Evolutionary conservation across 2,329 filamentous ascomycete species (phyloP), one percentile per base, ranked within the genome.

Genomic region (Dactylellina drechsleri): DNA sequence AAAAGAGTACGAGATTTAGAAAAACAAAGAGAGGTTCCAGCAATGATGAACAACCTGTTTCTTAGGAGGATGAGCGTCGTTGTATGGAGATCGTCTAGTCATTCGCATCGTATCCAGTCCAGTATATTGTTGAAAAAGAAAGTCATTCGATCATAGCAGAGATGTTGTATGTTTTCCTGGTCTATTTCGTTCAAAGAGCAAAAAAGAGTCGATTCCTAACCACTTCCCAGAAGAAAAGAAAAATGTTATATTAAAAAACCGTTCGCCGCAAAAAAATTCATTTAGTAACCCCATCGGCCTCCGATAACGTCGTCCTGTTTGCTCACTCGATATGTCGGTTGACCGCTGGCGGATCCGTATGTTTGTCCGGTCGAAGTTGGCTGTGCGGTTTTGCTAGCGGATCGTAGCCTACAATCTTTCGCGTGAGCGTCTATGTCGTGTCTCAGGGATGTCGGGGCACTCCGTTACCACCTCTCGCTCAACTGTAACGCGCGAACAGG

Each of bases 311-410:
- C 78, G 45, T 79, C 78, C 26, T 77, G 77, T 62, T 79, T 79
- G 54, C 77, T 77, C 43, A 77, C 78, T 49, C 79, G 79, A 57
- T 79, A 79, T 28, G 77, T 71, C 31, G 76, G 77, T 40, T 75
- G 65, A 57, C 61, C 73, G 45, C 65, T 68, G 41, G 76, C 31
- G 23, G 73, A 71, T 74, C 73, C 73, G 61, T 77, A 64, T 62
- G 78, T 77, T 28, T 68, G 60, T 45, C 60, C 68, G 26, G 53
- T 73, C 47, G 68, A 62, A 41, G 64, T 59, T 57, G 72, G 74
- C 70, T 78, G 78, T 47, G 78, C 77, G 47, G 78, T 77, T 67
- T 80, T 80, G 36, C 78, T 79, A 61, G 79, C 78, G 56, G 79
- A 80, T 66, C 79, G 79, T 68, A 80, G 78, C 79, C 79, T 80